Evolutionary conservation across 129 eudicot genomes (phyloP).

Genomic region (Flaveria robusta): DNA sequence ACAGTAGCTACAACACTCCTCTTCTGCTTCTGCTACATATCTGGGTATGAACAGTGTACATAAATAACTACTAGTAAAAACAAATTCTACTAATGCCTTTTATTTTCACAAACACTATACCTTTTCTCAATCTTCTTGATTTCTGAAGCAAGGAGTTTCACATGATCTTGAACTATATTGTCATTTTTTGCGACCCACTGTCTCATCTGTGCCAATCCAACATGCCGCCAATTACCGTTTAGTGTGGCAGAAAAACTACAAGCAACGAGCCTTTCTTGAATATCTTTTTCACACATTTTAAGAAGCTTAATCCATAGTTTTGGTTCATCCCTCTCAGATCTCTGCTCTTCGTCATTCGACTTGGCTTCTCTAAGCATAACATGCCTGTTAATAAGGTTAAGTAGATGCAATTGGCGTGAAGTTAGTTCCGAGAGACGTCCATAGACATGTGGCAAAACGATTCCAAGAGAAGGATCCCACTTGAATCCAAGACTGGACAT

Average conservation of each 20-base stretch:
- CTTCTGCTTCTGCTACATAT: conserved; percentile 46
- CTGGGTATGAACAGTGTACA: conserved; percentile 4
- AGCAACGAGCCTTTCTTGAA: conserved; percentile 65
- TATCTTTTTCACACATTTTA: conserved; percentile 60
- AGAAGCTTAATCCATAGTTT: conserved; percentile 54
- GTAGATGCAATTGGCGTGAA: conserved; percentile 72
- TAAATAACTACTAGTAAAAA: background rate
- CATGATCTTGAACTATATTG: conserved; percentile 30
- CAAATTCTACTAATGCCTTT: background rate
- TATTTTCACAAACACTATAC: conserved; percentile 37
- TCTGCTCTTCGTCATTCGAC: conserved; percentile 30
- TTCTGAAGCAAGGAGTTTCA: conserved; percentile 54
- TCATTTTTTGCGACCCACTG: conserved; percentile 57
- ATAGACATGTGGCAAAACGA: conserved; percentile 30
- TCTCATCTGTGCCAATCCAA: conserved; percentile 68
- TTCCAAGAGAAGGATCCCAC: conserved; percentile 33
- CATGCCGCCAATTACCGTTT: conserved; percentile 47
- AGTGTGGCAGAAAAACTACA: conserved; percentile 51
- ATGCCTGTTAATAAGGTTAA: conserved; percentile 66
- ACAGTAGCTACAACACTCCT: conserved; percentile 56
- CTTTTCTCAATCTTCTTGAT: conserved; percentile 54
- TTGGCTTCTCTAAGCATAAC: conserved; percentile 45
- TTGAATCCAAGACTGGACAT: conserved; percentile 38
- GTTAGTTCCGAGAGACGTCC: conserved; percentile 44
- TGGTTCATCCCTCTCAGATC: conserved; percentile 42